These are phyloP conservation scores for Plasmodium sp. DNA, from an alignment of 169 alveolate genomes.

Conservation along the genomic window DNA sequence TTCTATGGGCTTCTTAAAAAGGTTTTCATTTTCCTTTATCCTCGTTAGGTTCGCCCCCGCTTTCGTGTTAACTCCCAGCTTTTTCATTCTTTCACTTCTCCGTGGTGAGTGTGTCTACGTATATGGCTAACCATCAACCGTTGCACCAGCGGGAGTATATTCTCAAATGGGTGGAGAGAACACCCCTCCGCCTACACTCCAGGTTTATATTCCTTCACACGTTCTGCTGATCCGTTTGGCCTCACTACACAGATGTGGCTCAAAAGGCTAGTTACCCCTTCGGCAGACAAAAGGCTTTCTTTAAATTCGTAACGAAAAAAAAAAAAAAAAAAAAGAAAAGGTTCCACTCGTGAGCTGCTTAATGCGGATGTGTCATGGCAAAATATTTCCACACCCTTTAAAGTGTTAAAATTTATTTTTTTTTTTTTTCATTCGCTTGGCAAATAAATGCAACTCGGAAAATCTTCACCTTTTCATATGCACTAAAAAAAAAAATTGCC, in stretches of 20 bases:
- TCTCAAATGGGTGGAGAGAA: not conserved
- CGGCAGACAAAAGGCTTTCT: not conserved
- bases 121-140: not conserved
- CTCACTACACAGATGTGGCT: not conserved
- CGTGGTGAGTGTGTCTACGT: not conserved
- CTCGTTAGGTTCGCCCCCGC: slow-evolving; percentile 4
- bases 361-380: not conserved
- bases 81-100: slow-evolving; percentile 19
- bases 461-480: not conserved
- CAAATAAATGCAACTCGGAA: not conserved
- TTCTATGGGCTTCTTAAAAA: slow-evolving; percentile 66
- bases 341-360: not conserved
- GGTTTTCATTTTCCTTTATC: slow-evolving; percentile 15
- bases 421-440: not conserved
- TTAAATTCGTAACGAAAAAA: not conserved
- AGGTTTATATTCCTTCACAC: not conserved
- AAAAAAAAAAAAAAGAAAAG: not conserved
- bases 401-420: not conserved
- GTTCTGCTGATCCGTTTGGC: not conserved
- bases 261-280: not conserved
- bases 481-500: not conserved
- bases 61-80: slow-evolving; percentile 28
- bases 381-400: not conserved
- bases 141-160: not conserved
- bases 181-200: not conserved